Percentiles rank a stretch among this genome's conserved stretches.
phyloP scores from a whole-genome alignment of 169 alveolate species.

The Blepharisma undulans region DNA sequence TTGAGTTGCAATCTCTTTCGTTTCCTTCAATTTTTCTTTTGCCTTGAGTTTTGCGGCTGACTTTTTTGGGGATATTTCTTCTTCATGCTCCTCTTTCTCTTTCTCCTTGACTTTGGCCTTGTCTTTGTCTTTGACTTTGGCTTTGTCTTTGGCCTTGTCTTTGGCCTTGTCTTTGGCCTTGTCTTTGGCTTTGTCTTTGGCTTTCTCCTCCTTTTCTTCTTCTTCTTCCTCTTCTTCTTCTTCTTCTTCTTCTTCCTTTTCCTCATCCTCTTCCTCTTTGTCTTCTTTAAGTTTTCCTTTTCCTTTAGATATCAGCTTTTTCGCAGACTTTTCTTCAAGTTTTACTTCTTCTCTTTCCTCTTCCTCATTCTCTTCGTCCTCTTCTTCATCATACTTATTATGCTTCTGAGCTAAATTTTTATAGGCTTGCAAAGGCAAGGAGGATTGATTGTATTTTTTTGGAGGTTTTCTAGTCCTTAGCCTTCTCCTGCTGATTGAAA shows the following conservation, averaged over 20 bases:
- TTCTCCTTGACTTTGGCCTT: no score
- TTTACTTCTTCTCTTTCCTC: neutral
- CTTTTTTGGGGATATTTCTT: conserved; percentile 19
- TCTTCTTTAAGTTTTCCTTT: conserved; percentile 35
- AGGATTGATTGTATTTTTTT: neutral
- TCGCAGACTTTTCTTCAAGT: neutral
- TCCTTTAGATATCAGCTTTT: neutral
- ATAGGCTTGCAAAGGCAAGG: neutral
- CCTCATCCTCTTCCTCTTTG: neutral
- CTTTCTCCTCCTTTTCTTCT: no score
- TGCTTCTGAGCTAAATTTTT: conserved; percentile 35
- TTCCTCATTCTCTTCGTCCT: conserved; percentile 21
- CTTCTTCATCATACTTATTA: conserved; percentile 29
- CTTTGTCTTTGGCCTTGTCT: no score
- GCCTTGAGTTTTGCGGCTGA: neutral
- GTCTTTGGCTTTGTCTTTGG: no score
- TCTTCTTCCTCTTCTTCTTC: no score
- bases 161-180: no score
- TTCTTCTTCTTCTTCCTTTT: no score
- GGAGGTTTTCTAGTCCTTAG: neutral
- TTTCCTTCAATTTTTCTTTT: conserved; percentile 26
- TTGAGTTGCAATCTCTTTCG: conserved; percentile 15
- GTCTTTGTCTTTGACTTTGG: no score
- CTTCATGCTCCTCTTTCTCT: no score
- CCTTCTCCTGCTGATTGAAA: neutral